These are phyloP conservation scores for Herpetospermum pedunculosum DNA, from an alignment of 306 rosid species.

Conservation along the genomic window DNA sequence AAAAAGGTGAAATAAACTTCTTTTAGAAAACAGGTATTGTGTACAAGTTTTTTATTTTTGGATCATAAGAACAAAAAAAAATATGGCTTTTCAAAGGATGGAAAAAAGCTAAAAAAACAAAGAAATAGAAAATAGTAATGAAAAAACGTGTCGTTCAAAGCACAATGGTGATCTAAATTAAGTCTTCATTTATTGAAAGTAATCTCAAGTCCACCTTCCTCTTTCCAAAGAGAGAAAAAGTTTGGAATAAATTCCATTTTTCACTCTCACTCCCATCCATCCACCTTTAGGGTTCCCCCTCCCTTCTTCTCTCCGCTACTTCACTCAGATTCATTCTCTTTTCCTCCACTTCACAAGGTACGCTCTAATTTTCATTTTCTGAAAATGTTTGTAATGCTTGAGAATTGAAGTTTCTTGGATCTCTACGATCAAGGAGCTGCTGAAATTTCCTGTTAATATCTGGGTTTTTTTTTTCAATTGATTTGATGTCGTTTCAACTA, in stretches of 20 bases:
- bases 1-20: no score
- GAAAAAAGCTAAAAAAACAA: no score
- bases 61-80: no score
- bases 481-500: neutral
- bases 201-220: neutral
- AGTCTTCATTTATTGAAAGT: no score
- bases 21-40: no score
- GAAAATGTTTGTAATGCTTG: neutral
- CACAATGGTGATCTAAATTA: no score
- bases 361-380: neutral
- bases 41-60: no score
- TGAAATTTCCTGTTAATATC: neutral
- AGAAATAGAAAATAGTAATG: no score
- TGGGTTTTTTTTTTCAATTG: neutral
- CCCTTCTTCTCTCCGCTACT: neutral
- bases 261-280: neutral
- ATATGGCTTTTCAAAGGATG: no score
- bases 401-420: neutral
- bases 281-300: neutral
- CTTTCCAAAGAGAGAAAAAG: neutral
- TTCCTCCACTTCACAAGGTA: neutral
- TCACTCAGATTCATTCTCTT: neutral
- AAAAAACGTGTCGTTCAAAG: no score
- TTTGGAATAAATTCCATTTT: neutral
- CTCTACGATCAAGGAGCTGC: no score